Percentiles rank a stretch among this genome's conserved stretches.
Conservation (phyloP, 2,329 filamentous ascomycete species). For the Stemphylium beticola region DNA sequence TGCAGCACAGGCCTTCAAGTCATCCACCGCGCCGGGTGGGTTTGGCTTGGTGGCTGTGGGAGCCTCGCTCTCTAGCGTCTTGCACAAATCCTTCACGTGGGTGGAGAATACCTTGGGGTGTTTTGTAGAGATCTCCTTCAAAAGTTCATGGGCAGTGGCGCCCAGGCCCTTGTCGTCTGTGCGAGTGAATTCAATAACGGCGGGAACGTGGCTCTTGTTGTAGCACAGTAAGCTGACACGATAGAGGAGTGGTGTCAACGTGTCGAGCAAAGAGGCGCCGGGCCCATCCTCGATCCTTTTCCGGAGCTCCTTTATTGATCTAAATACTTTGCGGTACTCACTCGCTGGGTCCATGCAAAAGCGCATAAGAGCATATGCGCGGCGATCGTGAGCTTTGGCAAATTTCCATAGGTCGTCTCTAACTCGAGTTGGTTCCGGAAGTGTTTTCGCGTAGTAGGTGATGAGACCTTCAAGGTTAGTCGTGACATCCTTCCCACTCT, state of each 20-base stretch:
- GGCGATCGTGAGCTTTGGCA: conserved; percentile 86
- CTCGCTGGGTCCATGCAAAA: conserved; percentile 84
- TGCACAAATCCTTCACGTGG: conserved; percentile 89
- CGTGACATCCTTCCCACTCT: conserved; percentile 71
- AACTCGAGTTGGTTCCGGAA: conserved; percentile 77
- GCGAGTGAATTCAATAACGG: conserved; percentile 86
- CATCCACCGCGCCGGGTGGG: conserved; percentile 79
- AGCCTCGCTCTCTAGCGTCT: conserved; percentile 79
- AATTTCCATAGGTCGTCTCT: conserved; percentile 85
- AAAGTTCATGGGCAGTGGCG: conserved; percentile 80
- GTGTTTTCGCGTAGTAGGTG: conserved; percentile 72
- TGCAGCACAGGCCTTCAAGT: conserved; percentile 89
- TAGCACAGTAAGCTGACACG: conserved; percentile 84
- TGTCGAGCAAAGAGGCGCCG: conserved; percentile 72
- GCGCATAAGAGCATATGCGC: conserved; percentile 85
- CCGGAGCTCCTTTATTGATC: conserved; percentile 86
- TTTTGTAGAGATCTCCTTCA: conserved; percentile 88
- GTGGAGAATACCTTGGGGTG: conserved; percentile 92
- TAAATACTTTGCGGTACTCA: conserved; percentile 89
- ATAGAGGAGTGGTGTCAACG: conserved; percentile 81
- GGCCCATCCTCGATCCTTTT: conserved; percentile 77
- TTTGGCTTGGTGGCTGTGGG: conserved; percentile 73
- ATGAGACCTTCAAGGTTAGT: conserved; percentile 74
- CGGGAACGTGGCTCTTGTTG: conserved; percentile 90
- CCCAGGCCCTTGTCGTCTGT: conserved; percentile 81